Evolutionary conservation across 176 grass and related monocot genomes (phyloP), one percentile per base, ranked within the genome.

Genomic region (Pontederia crassipes): DNA sequence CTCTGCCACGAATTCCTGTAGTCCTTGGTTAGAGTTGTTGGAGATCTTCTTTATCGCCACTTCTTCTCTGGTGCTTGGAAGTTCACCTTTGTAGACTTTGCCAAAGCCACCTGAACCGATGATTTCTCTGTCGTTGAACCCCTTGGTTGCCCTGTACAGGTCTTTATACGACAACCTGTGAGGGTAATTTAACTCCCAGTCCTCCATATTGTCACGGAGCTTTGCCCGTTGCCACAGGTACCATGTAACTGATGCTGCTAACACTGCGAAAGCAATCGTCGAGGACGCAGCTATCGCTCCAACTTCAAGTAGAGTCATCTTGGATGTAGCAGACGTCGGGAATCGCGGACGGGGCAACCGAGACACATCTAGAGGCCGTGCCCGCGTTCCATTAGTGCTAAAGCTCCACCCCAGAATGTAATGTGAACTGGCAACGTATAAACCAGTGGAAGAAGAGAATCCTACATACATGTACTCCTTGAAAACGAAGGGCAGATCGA

Each of bases 371-470:
- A 82, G 65, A 4, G 10, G 8, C 53, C 12, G 16, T 1, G 80
- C 74, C 4, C 26, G 49, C 77, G 80, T 11, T 2, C 57, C 49
- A 8, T 68, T 62, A 48, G 72, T 52, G 40, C 15, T 26, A 2
- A 82, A 77, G 63, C 80, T 73, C 80, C 80, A 82, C 3, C 74
- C 80, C 4, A 82, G 68, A 10, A 82, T 18, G 0, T 63, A 77
- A 18, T 82, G 79, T 29, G 14, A 10, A 14, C 58, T 40, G 2
- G 14, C 9, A 0, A 52, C 4, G 8, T 10, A 4, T 40, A 4
- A 4, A 35, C 52, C 65, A 7, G 14, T 64, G 46, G 79, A 29
- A 0, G 72, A 28, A 14, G 72, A 71, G 60, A 75, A 81, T 2
- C 78, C 78, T 17, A 71, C 10, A 1, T 54, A 71, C 49, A 65